Conservation (phyloP, 2,329 filamentous ascomycete genomes). For the Sporothrix mexicana region DNA sequence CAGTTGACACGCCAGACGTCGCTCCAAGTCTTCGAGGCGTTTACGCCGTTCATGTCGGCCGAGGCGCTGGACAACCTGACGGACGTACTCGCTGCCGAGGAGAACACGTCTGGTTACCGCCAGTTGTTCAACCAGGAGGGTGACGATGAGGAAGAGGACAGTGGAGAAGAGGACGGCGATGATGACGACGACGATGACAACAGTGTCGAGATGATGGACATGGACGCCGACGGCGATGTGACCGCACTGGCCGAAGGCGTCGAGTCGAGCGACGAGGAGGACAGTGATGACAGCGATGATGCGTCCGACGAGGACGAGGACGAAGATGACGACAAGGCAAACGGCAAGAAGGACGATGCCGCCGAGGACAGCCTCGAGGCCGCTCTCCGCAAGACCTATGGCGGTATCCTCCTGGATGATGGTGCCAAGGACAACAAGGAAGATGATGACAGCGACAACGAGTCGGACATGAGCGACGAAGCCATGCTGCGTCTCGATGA, state of each 20-base stretch:
- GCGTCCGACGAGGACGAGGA: slow-evolving; percentile 51
- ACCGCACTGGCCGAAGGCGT: slow-evolving; percentile 49
- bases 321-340: not conserved
- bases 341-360: slow-evolving; percentile 45
- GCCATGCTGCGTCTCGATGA: slow-evolving; percentile 91
- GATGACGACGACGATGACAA: slow-evolving; percentile 52
- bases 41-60: slow-evolving; percentile 74
- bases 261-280: slow-evolving; percentile 51
- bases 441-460: slow-evolving; percentile 63
- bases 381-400: slow-evolving; percentile 71
- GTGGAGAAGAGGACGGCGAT: slow-evolving; percentile 54
- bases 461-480: slow-evolving; percentile 90
- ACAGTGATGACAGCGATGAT: slow-evolving; percentile 45
- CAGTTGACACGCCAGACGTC: slow-evolving; percentile 84
- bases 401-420: slow-evolving; percentile 50
- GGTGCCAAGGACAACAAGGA: slow-evolving; percentile 64
- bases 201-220: slow-evolving; percentile 50
- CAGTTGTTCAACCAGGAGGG: slow-evolving; percentile 75
- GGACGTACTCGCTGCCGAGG: slow-evolving; percentile 76
- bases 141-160: slow-evolving; percentile 47
- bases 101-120: slow-evolving; percentile 82
- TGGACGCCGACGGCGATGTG: slow-evolving; percentile 49
- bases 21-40: slow-evolving; percentile 84
- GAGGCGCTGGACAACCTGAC: slow-evolving; percentile 70
- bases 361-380: slow-evolving; percentile 62